phyloP scores from a whole-genome alignment of 192 early-diverging fungal genomes.

The Physocladia obscura region DNA sequence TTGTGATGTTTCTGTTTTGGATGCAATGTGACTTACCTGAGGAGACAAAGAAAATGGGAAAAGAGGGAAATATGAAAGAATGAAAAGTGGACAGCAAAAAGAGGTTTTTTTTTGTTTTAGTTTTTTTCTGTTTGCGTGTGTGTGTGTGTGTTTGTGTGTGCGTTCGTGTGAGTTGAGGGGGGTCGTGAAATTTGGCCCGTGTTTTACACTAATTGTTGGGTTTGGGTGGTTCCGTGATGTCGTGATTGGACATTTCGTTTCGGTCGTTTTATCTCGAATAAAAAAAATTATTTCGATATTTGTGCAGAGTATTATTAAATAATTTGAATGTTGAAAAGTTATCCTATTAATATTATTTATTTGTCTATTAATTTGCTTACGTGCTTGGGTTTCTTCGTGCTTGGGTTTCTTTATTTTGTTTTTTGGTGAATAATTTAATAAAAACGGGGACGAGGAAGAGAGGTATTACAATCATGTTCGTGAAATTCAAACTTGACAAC shows the following conservation, averaged over 20 bases:
- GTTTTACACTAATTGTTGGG: too few species aligned
- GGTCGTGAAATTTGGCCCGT: too few species aligned
- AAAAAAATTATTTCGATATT: too few species aligned
- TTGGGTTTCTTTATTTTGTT: not conserved
- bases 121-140: not conserved
- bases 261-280: too few species aligned
- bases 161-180: too few species aligned
- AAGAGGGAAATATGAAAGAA: too few species aligned
- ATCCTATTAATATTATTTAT: not conserved
- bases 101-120: conserved; percentile 14
- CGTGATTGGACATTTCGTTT: too few species aligned
- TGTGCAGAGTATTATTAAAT: too few species aligned
- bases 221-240: too few species aligned
- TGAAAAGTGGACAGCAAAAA: too few species aligned
- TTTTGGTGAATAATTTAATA: not conserved
- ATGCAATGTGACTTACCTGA: not conserved
- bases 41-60: too few species aligned
- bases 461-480: not conserved
- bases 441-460: not conserved
- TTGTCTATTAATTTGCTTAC: not conserved
- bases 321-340: not conserved
- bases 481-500: conserved; percentile 11
- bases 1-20: conserved; percentile 16
- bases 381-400: not conserved
- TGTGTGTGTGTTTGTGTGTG: too few species aligned